phyloP scores from a whole-genome alignment of 768 basidiomycete species.

The Mycena rosella region DNA sequence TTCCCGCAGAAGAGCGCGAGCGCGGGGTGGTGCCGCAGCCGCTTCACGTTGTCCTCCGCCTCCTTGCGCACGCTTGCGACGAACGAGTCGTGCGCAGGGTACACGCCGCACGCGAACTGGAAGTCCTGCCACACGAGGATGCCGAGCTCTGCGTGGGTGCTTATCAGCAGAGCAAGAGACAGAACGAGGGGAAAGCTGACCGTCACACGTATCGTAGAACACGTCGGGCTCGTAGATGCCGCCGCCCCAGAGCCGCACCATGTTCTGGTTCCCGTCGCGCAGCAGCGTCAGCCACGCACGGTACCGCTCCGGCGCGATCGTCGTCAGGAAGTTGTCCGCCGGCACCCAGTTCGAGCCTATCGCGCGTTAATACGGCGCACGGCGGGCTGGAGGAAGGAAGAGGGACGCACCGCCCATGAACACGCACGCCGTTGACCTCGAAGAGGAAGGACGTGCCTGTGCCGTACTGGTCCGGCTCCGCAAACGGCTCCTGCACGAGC shows the following conservation, averaged over 20 bases:
- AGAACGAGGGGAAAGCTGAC: slow-evolving; percentile 45
- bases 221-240: slow-evolving; percentile 84
- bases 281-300: slow-evolving; percentile 83
- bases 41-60: slow-evolving; percentile 82
- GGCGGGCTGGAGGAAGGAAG: slow-evolving; percentile 30
- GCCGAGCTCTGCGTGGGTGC: slow-evolving; percentile 52
- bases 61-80: slow-evolving; percentile 77
- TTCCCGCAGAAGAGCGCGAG: slow-evolving; percentile 89
- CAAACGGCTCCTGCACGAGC: slow-evolving; percentile 79
- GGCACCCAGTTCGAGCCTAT: slow-evolving; percentile 91
- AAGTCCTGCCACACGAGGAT: slow-evolving; percentile 96
- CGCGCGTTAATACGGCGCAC: background rate
- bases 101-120: slow-evolving; percentile 92
- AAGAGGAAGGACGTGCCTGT: slow-evolving; percentile 85
- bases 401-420: slow-evolving; percentile 78
- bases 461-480: slow-evolving; percentile 67
- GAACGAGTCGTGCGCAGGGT: slow-evolving; percentile 85
- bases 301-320: slow-evolving; percentile 64
- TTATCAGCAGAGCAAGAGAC: background rate
- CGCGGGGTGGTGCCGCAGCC: slow-evolving; percentile 84
- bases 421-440: slow-evolving; percentile 85
- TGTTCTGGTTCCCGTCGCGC: slow-evolving; percentile 90
- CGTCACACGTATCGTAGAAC: slow-evolving; percentile 87
- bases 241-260: slow-evolving; percentile 93
- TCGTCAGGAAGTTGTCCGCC: slow-evolving; percentile 86